Evolutionary conservation across 192 early-diverging fungal species (phyloP).

Genomic region (Chytriomyces sp.): DNA sequence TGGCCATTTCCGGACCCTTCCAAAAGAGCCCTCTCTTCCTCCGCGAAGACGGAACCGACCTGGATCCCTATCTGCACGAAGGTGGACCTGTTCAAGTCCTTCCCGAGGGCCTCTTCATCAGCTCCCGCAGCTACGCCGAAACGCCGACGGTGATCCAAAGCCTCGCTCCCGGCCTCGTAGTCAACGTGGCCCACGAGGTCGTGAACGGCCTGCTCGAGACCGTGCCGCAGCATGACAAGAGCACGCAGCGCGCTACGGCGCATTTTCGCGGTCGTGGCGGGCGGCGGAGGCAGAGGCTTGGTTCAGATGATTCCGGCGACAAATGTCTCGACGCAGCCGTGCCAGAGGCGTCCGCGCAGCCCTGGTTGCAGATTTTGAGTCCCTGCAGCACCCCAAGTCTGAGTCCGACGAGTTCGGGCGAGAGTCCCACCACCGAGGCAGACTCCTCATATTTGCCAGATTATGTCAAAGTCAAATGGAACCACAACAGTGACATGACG

Average conservation of each 20-base stretch:
- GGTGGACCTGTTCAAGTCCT: conserved; percentile 63
- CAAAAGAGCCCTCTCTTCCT: not conserved
- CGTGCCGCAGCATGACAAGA: not conserved
- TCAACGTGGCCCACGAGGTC: conserved; percentile 86
- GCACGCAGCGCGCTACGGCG: not conserved
- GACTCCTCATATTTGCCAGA: not conserved
- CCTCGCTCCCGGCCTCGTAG: conserved; percentile 58
- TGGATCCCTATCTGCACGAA: conserved; percentile 11
- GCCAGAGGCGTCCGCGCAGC: not conserved
- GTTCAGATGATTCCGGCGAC: too few relatives aligned
- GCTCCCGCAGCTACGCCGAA: conserved; percentile 64
- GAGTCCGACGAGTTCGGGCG: not conserved
- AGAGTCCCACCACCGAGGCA: not conserved
- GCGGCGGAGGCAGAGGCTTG: too few relatives aligned
- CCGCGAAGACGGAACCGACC: not conserved
- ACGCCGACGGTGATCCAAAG: conserved; percentile 39
- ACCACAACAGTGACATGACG: conserved; percentile 60
- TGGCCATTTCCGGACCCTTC: too few relatives aligned
- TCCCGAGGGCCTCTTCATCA: conserved; percentile 69
- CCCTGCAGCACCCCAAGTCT: not conserved
- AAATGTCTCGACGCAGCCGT: not conserved
- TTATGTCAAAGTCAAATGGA: conserved; percentile 57
- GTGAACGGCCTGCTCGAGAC: conserved; percentile 39
- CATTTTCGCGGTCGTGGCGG: not conserved
- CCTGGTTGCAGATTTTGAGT: not conserved